Percentiles rank a stretch among this genome's conserved stretches.
Conservation (phyloP, 306 rosid genomes). For the Quercus robur region DNA sequence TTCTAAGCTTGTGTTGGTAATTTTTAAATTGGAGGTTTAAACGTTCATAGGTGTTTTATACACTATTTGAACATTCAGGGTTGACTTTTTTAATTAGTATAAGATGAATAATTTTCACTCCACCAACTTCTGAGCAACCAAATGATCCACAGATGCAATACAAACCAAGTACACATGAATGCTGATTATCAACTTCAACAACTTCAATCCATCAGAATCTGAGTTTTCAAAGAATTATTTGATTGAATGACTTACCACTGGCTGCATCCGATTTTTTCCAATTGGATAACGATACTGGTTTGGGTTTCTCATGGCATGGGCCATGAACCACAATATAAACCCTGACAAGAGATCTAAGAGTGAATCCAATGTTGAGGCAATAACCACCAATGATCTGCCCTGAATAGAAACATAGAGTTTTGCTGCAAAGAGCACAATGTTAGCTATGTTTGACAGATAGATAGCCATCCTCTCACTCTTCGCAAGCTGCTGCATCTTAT, state of each 20-base stretch:
- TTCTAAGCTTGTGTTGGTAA: too few relatives aligned
- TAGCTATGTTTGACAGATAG: constrained; percentile 47
- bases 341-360: constrained; percentile 83
- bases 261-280: constrained; percentile 86
- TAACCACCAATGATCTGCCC: constrained; percentile 66
- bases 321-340: constrained; percentile 76
- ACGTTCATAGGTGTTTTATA: too few relatives aligned
- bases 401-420: constrained; percentile 63
- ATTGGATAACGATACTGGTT: constrained; percentile 70
- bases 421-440: constrained; percentile 58
- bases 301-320: constrained; percentile 62
- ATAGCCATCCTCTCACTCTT: constrained; percentile 62
- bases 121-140: too few relatives aligned
- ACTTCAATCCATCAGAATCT: too few relatives aligned
- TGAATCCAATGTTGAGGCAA: constrained; percentile 82
- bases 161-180: too few relatives aligned
- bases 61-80: too few relatives aligned
- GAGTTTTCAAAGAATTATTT: too few relatives aligned
- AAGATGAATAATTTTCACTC: too few relatives aligned
- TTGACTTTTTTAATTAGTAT: too few relatives aligned
- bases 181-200: too few relatives aligned
- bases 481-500: constrained; percentile 58
- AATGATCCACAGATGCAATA: too few relatives aligned
- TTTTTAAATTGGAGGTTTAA: too few relatives aligned
- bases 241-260: constrained; percentile 46